Conservation (phyloP, 805 yeast species). For the Hermanozyma aechmeae region DNA sequence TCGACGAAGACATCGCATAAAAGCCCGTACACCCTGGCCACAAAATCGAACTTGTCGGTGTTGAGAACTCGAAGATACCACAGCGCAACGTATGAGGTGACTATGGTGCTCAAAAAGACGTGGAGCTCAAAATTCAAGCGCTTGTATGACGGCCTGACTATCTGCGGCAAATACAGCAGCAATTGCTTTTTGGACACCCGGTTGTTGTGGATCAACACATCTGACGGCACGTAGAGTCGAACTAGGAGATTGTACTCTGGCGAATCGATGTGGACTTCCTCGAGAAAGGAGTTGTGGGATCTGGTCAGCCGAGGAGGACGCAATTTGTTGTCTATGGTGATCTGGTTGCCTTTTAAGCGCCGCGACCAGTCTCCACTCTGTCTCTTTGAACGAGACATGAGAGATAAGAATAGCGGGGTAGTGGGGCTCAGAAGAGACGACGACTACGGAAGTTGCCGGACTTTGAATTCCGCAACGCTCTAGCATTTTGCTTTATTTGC, state of each 20-base stretch:
- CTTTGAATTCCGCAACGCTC: too few relatives aligned
- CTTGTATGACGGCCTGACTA: conserved; percentile 15
- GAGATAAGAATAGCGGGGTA: too few relatives aligned
- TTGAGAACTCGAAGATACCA: conserved; percentile 16
- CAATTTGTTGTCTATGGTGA: too few relatives aligned
- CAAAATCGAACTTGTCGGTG: conserved; percentile 22
- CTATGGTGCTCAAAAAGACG: conserved; percentile 24
- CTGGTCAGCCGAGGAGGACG: too few relatives aligned
- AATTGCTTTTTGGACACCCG: conserved; percentile 17
- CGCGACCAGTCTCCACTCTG: not conserved
- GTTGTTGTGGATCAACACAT: conserved; percentile 20
- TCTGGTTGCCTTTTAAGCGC: not conserved
- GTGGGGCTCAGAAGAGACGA: too few relatives aligned
- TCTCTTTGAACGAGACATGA: not conserved
- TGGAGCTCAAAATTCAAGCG: conserved; percentile 28
- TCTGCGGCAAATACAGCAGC: conserved; percentile 17
- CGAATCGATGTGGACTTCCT: conserved; percentile 45
- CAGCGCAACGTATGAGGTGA: conserved; percentile 10
- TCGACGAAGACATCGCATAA: conserved; percentile 17
- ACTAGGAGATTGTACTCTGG: conserved; percentile 27
- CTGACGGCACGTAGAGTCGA: conserved; percentile 25
- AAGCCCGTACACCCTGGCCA: conserved; percentile 15
- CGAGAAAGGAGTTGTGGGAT: too few relatives aligned
- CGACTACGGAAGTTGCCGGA: too few relatives aligned
- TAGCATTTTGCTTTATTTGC: too few relatives aligned